Percentiles rank a stretch among this genome's conserved stretches.
phyloP scores from a whole-genome alignment of 2,329 filamentous ascomycete genomes.

The Fusarium buxicola region DNA sequence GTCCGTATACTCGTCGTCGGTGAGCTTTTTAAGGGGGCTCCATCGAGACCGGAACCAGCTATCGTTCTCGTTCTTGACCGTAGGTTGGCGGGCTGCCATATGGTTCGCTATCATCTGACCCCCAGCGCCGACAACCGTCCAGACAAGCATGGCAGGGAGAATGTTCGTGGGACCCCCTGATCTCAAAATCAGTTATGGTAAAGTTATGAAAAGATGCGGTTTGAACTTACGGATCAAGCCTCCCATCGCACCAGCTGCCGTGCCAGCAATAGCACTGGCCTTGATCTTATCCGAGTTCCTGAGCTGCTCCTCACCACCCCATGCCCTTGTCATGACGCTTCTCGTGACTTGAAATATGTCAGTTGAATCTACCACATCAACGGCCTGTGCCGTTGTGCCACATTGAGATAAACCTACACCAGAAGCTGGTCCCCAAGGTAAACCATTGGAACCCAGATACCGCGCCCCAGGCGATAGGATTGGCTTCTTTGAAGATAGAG shows the following conservation, averaged over 20 bases:
- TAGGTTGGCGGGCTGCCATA: constrained; percentile 40
- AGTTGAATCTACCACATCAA: constrained; percentile 4
- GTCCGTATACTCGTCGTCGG: constrained; percentile 77
- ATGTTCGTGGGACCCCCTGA: constrained; percentile 65
- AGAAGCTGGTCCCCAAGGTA: constrained; percentile 80
- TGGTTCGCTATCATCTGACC: constrained; percentile 54
- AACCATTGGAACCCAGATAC: constrained; percentile 85
- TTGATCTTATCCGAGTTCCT: constrained; percentile 69
- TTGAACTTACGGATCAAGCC: constrained; percentile 63
- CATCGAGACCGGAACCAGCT: constrained; percentile 70
- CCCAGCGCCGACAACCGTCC: constrained; percentile 56
- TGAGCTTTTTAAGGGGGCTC: constrained; percentile 77
- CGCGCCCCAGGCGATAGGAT: constrained; percentile 76
- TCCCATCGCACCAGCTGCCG: constrained; percentile 72
- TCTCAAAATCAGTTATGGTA: constrained; percentile 28
- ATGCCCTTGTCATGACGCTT: constrained; percentile 58
- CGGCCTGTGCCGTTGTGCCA: not conserved
- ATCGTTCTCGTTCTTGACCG: constrained; percentile 54
- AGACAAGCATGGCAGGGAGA: constrained; percentile 62
- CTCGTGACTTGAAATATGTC: constrained; percentile 58
- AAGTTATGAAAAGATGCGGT: not conserved
- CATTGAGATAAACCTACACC: constrained; percentile 63
- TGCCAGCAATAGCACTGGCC: constrained; percentile 78
- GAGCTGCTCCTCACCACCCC: constrained; percentile 64
- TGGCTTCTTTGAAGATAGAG: constrained; percentile 76